phyloP scores from a whole-genome alignment of 2,329 filamentous ascomycete species.

The Myriosclerotinia curreyana region DNA sequence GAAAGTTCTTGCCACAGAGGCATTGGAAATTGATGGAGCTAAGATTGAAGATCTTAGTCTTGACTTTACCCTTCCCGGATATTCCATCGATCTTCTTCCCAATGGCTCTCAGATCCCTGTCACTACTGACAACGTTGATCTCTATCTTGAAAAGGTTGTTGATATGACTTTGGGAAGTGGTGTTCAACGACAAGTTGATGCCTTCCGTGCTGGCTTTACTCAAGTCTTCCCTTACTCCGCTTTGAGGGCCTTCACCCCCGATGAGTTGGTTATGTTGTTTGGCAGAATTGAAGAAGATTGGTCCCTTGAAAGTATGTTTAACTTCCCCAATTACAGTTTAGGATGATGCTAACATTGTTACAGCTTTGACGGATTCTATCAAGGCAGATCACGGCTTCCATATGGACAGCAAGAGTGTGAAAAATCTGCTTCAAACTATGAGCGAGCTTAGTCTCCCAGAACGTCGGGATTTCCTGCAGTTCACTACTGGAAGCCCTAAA shows the following conservation, averaged over 20 bases:
- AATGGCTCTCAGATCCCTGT: slow-evolving; percentile 72
- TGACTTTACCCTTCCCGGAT: slow-evolving; percentile 93
- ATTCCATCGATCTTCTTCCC: slow-evolving; percentile 77
- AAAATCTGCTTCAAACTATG: slow-evolving; percentile 91
- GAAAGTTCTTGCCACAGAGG: slow-evolving; percentile 66
- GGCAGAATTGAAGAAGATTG: slow-evolving; percentile 92
- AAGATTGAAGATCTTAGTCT: slow-evolving; percentile 82
- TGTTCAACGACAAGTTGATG: slow-evolving; percentile 83
- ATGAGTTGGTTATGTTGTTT: slow-evolving; percentile 92
- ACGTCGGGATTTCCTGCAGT: slow-evolving; percentile 92
- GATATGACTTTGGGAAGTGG: slow-evolving; percentile 88
- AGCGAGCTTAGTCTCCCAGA: slow-evolving; percentile 73
- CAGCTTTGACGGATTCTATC: slow-evolving; percentile 94
- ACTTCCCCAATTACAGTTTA: not conserved
- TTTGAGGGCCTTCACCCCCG: slow-evolving; percentile 87
- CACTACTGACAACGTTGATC: slow-evolving; percentile 86
- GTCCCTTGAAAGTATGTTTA: slow-evolving; percentile 83
- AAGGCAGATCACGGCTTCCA: slow-evolving; percentile 99
- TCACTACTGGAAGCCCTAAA: slow-evolving; percentile 96
- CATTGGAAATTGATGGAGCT: slow-evolving; percentile 71
- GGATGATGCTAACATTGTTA: slow-evolving; percentile 26
- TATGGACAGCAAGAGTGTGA: slow-evolving; percentile 94
- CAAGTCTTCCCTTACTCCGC: slow-evolving; percentile 95
- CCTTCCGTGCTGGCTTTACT: slow-evolving; percentile 87
- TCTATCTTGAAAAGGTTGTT: slow-evolving; percentile 84